Conservation (phyloP, 1,139 yeast species). For the Debaryomyces coudertii region DNA sequence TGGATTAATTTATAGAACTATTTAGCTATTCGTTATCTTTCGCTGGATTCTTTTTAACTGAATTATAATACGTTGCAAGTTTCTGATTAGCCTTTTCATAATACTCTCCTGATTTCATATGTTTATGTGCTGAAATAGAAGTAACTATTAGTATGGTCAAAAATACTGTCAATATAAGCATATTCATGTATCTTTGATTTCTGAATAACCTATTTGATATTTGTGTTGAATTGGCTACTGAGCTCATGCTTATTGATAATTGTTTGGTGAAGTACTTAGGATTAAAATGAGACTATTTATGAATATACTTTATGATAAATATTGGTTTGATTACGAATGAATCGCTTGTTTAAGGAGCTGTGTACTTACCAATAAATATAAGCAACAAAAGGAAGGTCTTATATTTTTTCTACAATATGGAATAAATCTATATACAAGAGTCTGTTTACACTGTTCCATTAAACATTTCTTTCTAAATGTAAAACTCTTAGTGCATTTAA, state of each 20-base stretch:
- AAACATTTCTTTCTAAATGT: neutral
- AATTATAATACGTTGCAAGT: conserved; percentile 15
- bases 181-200: conserved; percentile 30
- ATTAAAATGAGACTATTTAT: too few relatives aligned
- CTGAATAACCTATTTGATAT: conserved; percentile 35
- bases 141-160: conserved; percentile 27
- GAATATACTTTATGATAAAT: too few relatives aligned
- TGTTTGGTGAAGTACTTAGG: too few relatives aligned
- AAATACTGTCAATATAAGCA: conserved; percentile 27
- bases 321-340: neutral
- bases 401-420: neutral
- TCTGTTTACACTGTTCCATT: neutral
- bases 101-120: conserved; percentile 17
- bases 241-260: neutral
- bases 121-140: conserved; percentile 26
- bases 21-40: neutral
- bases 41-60: conserved; percentile 8
- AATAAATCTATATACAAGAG: neutral
- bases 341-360: neutral
- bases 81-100: conserved; percentile 21
- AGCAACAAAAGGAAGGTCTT: too few relatives aligned
- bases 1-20: conserved; percentile 32
- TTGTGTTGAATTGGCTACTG: conserved; percentile 32
- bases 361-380: neutral
- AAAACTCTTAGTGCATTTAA: neutral